phyloP scores from a whole-genome alignment of 257 asterid genomes.

The Fraxinus excelsior region DNA sequence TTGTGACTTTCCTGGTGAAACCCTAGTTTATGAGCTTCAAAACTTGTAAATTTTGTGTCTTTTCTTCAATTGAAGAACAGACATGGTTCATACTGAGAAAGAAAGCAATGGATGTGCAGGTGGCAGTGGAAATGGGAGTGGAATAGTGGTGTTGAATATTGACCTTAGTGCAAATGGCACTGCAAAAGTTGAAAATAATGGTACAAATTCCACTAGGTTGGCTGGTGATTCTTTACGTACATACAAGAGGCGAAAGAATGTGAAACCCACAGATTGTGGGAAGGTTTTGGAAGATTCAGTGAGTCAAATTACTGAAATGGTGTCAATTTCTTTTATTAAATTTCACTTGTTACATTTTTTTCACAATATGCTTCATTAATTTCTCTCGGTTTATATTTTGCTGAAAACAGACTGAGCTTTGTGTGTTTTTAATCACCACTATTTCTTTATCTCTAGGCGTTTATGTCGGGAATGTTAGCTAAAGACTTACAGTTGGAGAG shows the following conservation, averaged over 20 bases:
- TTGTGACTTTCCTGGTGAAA: slow-evolving; percentile 1
- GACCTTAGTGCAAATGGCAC: slow-evolving; percentile 41
- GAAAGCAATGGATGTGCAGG: slow-evolving; percentile 35
- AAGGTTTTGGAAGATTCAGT: slow-evolving; percentile 30
- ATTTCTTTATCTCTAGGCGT: not conserved
- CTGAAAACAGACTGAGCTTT: not conserved
- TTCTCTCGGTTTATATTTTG: slow-evolving; percentile 3
- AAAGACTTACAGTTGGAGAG: not conserved
- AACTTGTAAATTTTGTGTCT: slow-evolving; percentile 7
- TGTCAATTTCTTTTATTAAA: slow-evolving; percentile 24
- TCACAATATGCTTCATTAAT: not conserved
- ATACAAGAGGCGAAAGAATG: slow-evolving; percentile 71
- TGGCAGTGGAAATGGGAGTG: slow-evolving; percentile 26
- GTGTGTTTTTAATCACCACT: not conserved
- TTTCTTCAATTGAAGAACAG: slow-evolving; percentile 31
- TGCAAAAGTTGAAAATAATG: slow-evolving; percentile 32
- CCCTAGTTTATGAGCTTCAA: slow-evolving; percentile 30
- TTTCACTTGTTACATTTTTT: slow-evolving; percentile 3
- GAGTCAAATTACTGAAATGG: slow-evolving; percentile 48
- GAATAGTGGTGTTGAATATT: slow-evolving; percentile 24
- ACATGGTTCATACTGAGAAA: slow-evolving; percentile 48
- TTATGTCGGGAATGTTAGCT: not conserved
- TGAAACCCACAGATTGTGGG: slow-evolving; percentile 30
- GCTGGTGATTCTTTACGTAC: slow-evolving; percentile 46
- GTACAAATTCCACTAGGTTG: slow-evolving; percentile 31